Conservation (phyloP, 441 rosid species). For the Adansonia grandidieri region DNA sequence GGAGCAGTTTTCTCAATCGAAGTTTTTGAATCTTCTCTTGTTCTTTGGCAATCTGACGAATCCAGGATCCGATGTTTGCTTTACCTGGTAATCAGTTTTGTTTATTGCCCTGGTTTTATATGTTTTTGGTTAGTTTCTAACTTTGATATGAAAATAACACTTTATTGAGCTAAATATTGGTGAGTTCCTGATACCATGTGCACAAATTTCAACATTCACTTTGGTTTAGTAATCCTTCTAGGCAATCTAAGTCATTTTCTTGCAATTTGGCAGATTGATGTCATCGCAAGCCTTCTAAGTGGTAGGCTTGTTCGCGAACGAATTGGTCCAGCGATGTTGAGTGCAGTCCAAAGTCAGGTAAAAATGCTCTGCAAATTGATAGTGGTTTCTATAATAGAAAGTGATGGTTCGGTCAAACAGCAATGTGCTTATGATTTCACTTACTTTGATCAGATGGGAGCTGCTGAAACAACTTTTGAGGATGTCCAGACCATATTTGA, state of each 20-base stretch:
- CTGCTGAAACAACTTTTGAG: conserved; percentile 67
- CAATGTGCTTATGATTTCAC: conserved; percentile 29
- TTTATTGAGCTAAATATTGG: background rate
- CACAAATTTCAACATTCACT: background rate
- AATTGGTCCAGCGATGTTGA: conserved; percentile 94
- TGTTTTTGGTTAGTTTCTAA: background rate
- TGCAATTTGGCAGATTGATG: conserved; percentile 69
- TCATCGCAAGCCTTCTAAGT: conserved; percentile 86
- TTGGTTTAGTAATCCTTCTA: background rate
- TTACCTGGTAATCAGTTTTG: conserved; percentile 70
- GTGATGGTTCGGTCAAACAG: background rate
- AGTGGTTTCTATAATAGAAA: background rate
- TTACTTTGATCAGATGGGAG: conserved; percentile 74
- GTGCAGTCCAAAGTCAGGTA: conserved; percentile 99
- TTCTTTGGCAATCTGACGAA: conserved; percentile 91
- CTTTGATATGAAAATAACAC: too few species aligned
- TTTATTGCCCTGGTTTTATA: background rate
- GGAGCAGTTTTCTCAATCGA: conserved; percentile 99
- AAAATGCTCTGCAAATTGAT: conserved; percentile 21
- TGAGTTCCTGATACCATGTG: background rate
- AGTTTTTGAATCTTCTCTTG: conserved; percentile 89
- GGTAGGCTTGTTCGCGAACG: conserved; percentile 97
- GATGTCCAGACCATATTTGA: conserved; percentile 80
- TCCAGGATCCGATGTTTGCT: conserved; percentile 82
- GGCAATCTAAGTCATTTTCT: conserved; percentile 18